Conservation (phyloP, 106 monocot genomes). For the Posidonia australis region DNA sequence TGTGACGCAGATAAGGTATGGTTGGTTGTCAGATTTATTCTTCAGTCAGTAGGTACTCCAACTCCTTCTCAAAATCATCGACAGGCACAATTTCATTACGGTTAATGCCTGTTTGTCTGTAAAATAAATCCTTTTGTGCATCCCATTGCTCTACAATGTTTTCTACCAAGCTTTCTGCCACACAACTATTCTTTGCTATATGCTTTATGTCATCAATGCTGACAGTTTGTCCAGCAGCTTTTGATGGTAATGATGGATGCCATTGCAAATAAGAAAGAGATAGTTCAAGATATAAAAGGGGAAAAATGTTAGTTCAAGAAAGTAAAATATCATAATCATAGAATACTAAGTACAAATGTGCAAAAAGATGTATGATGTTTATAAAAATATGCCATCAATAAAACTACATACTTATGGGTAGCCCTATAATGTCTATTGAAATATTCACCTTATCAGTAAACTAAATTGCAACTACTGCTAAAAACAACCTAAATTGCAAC, state of each 20-base stretch:
- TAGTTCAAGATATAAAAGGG: neutral
- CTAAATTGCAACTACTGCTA: too few species aligned
- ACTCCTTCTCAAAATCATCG: constrained; percentile 38
- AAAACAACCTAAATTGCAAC: too few species aligned
- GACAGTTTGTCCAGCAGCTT: constrained; percentile 33
- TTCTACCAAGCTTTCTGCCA: constrained; percentile 26
- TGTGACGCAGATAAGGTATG: too few species aligned
- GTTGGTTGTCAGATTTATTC: neutral
- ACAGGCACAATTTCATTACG: constrained; percentile 16
- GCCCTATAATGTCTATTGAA: too few species aligned
- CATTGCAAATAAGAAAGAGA: neutral
- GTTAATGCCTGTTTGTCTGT: constrained; percentile 39
- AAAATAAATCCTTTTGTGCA: constrained; percentile 48
- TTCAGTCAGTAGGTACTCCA: constrained; percentile 31
- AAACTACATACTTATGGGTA: too few species aligned
- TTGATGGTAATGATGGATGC: neutral
- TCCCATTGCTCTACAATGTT: constrained; percentile 50
- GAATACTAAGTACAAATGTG: neutral
- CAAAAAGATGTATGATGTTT: too few species aligned
- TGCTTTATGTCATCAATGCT: constrained; percentile 48
- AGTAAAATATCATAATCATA: neutral
- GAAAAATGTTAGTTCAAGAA: neutral
- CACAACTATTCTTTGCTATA: constrained; percentile 28
- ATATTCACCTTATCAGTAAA: too few species aligned
- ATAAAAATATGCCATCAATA: too few species aligned